A percentile compares a stretch with the other conserved stretches of the same genome.
Conservation (phyloP, 768 basidiomycete species). For the Melanogaster broomeanus region DNA sequence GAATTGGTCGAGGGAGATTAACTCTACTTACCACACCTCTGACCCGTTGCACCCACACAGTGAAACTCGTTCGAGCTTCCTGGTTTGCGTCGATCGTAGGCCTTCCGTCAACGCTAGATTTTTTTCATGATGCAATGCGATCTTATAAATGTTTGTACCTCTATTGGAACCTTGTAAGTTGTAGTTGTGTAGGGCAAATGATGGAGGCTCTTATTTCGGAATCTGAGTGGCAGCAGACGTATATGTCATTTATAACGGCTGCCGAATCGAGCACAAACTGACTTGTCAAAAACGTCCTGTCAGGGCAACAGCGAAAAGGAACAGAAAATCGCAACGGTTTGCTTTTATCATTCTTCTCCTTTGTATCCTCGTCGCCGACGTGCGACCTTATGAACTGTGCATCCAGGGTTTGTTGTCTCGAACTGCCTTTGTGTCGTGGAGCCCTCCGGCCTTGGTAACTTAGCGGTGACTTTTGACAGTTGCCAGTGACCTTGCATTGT, state of each 20-base stretch:
- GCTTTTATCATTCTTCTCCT: background rate
- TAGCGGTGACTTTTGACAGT: background rate
- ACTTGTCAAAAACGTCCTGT: background rate
- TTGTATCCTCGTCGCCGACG: background rate
- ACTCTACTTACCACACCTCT: too few species aligned
- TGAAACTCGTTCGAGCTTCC: background rate
- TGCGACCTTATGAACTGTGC: background rate
- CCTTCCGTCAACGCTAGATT: constrained; percentile 21
- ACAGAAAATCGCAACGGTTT: background rate
- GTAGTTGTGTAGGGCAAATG: background rate
- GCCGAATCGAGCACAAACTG: constrained; percentile 2
- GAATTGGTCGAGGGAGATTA: background rate
- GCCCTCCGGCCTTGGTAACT: background rate
- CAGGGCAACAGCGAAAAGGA: background rate
- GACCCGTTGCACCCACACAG: background rate
- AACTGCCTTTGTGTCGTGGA: background rate
- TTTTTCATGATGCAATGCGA: constrained; percentile 1
- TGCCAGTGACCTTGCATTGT: background rate
- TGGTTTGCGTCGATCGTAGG: constrained; percentile 19
- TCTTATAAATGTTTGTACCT: constrained; percentile 3
- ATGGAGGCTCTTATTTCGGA: background rate
- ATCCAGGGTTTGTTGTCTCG: background rate
- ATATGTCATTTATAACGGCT: constrained; percentile 3
- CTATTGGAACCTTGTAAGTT: too few species aligned
- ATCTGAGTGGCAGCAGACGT: background rate